Conservation (phyloP, 176 grass and related monocot species). For the Carex myosuroides region DNA sequence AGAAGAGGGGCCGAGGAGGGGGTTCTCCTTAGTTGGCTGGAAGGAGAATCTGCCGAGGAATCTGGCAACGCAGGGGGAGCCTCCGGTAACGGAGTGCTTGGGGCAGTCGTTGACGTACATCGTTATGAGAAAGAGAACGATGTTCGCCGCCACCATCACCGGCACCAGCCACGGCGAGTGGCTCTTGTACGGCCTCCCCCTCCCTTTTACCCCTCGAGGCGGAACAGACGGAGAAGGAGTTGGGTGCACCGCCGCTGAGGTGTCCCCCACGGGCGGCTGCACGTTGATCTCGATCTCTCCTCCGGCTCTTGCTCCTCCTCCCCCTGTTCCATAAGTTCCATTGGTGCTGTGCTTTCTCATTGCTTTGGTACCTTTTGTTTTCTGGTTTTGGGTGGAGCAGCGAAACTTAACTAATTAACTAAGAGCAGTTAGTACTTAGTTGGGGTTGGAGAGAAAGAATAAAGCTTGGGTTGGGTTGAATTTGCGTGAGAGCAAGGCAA, state of each 20-base stretch:
- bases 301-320: not conserved
- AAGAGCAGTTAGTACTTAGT: too few relatives aligned
- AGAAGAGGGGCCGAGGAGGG: slow-evolving; percentile 79
- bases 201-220: not conserved
- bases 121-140: slow-evolving; percentile 45
- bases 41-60: slow-evolving; percentile 77
- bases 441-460: not conserved
- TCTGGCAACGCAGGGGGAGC: slow-evolving; percentile 28
- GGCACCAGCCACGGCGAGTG: slow-evolving; percentile 62
- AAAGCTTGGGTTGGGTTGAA: not conserved
- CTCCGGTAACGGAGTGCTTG: not conserved
- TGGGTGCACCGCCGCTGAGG: not conserved
- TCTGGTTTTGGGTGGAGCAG: not conserved
- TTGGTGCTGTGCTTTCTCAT: not conserved
- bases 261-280: not conserved
- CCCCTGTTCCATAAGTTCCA: not conserved
- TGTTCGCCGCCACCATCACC: slow-evolving; percentile 36
- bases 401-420: too few relatives aligned
- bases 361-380: not conserved
- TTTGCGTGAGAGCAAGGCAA: not conserved
- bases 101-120: slow-evolving; percentile 93
- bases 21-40: slow-evolving; percentile 75
- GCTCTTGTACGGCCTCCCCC: slow-evolving; percentile 45
- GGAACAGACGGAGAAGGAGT: not conserved
- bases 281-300: not conserved